Percentiles rank a stretch among this genome's conserved stretches.
Conservation (phyloP, 2,329 filamentous ascomycete genomes). For the Colletotrichum viniferum region DNA sequence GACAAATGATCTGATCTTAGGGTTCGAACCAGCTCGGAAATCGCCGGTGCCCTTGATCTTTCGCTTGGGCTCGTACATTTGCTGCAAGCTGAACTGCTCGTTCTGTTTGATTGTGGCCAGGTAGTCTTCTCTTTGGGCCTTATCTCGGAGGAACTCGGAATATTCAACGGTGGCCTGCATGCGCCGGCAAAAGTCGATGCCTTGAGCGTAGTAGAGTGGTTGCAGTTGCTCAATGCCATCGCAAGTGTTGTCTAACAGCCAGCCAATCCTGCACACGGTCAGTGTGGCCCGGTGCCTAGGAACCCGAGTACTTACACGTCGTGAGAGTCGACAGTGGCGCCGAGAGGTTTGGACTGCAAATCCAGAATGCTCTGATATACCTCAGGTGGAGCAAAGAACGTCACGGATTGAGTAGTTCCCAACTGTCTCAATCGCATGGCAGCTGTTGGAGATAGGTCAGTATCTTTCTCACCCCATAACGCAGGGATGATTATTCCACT, state of each 20-base stretch:
- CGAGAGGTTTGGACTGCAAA: constrained; percentile 32
- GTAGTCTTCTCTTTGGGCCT: constrained; percentile 34
- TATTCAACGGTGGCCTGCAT: constrained; percentile 51
- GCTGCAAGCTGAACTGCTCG: constrained; percentile 61
- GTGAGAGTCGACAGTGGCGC: constrained; percentile 42
- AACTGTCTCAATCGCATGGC: constrained; percentile 70
- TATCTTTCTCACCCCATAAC: neutral
- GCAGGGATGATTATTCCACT: neutral
- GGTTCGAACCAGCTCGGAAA: neutral
- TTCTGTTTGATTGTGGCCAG: constrained; percentile 49
- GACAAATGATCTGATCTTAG: constrained; percentile 27
- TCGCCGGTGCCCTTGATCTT: constrained; percentile 26
- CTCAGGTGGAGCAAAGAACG: constrained; percentile 62
- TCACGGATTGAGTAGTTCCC: constrained; percentile 56
- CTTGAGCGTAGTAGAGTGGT: constrained; percentile 63
- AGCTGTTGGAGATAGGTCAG: constrained; percentile 42
- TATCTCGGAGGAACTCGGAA: constrained; percentile 41
- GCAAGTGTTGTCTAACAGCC: constrained; percentile 71
- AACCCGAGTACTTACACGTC: constrained; percentile 43
- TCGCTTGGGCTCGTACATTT: constrained; percentile 55
- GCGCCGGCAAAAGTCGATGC: constrained; percentile 63
- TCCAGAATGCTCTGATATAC: constrained; percentile 66
- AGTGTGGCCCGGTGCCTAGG: neutral
- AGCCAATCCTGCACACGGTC: constrained; percentile 33
- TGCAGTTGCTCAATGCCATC: constrained; percentile 61